phyloP scores from a whole-genome alignment of 306 rosid genomes.

The Fagus sylvatica region DNA sequence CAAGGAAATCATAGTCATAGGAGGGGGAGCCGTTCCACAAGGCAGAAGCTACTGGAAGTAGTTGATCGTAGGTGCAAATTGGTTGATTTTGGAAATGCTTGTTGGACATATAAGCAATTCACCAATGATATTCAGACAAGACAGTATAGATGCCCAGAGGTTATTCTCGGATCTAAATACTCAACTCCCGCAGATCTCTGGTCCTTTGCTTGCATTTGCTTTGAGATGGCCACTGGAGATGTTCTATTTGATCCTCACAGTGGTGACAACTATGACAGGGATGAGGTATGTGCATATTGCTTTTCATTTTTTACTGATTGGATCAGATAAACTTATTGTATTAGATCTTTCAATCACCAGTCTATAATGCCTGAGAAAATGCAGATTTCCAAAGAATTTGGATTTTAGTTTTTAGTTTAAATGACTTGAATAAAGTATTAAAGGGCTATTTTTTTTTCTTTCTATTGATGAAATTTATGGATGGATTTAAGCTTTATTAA shows the following conservation, averaged over 20 bases:
- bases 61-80: slow-evolving; percentile 82
- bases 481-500: too few relatives aligned
- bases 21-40: slow-evolving; percentile 68
- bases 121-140: slow-evolving; percentile 94
- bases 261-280: slow-evolving; percentile 91
- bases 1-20: slow-evolving; percentile 44
- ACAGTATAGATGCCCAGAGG: slow-evolving; percentile 97
- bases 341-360: background rate
- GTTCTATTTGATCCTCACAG: slow-evolving; percentile 96
- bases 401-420: too few relatives aligned
- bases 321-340: too few relatives aligned
- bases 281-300: slow-evolving; percentile 62
- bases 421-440: too few relatives aligned
- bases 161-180: slow-evolving; percentile 89
- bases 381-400: too few relatives aligned
- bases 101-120: slow-evolving; percentile 97
- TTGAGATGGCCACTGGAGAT: slow-evolving; percentile 96
- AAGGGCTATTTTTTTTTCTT: too few relatives aligned
- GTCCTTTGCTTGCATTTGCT: slow-evolving; percentile 97
- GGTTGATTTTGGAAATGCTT: slow-evolving; percentile 97
- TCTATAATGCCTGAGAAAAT: background rate
- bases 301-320: background rate
- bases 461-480: too few relatives aligned
- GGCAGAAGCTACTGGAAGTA: slow-evolving; percentile 69
- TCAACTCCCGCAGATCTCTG: slow-evolving; percentile 93